phyloP scores from a whole-genome alignment of 2,329 filamentous ascomycete species.

The Thyridium curvatum region DNA sequence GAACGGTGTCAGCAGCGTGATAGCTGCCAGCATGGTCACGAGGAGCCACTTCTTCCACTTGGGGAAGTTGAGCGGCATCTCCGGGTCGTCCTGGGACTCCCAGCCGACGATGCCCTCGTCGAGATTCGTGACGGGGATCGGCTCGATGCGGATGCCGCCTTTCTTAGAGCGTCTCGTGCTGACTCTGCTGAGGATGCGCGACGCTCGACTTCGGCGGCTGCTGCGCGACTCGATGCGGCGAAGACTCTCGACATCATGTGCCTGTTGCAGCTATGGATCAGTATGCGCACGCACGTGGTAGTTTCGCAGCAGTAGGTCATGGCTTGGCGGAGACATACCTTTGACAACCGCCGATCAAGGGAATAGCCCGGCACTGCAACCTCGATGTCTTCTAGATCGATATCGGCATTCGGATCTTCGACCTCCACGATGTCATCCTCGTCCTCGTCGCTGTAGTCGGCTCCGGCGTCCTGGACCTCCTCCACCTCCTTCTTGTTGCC shows the following conservation, averaged over 20 bases:
- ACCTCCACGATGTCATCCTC: background rate
- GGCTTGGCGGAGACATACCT: background rate
- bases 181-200: conserved; percentile 17
- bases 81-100: conserved; percentile 51
- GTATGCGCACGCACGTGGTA: too few species aligned
- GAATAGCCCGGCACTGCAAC: background rate
- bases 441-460: background rate
- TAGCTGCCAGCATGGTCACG: conserved; percentile 47
- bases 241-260: background rate
- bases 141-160: conserved; percentile 23
- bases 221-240: conserved; percentile 2
- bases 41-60: conserved; percentile 50
- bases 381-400: conserved; percentile 4
- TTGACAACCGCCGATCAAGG: background rate
- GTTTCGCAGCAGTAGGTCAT: too few species aligned
- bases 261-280: background rate
- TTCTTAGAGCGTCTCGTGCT: conserved; percentile 17
- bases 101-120: conserved; percentile 50
- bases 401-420: background rate
- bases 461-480: background rate
- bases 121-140: conserved; percentile 44
- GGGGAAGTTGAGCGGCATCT: conserved; percentile 53
- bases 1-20: conserved; percentile 61
- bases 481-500: too few species aligned
- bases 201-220: conserved; percentile 11